Percentiles rank a stretch among this genome's conserved stretches.
Conservation (phyloP, 257 asterid species). For the Ophiorrhiza pumila region DNA sequence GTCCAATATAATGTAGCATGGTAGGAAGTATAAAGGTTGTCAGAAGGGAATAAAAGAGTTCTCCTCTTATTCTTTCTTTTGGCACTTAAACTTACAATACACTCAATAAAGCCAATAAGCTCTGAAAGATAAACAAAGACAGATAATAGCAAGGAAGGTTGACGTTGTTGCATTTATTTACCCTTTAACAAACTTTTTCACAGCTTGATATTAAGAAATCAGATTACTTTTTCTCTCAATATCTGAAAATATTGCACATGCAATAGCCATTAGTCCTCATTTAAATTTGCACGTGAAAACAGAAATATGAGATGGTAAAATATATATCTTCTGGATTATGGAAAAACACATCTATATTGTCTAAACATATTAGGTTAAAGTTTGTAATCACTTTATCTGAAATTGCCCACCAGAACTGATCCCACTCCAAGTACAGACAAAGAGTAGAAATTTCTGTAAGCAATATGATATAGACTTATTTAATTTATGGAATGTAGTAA, state of each 20-base stretch:
- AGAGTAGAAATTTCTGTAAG: background rate
- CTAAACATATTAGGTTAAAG: background rate
- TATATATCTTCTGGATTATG: background rate
- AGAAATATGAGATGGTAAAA: background rate
- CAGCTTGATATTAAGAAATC: background rate
- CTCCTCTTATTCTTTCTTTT: background rate
- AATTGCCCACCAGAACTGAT: background rate
- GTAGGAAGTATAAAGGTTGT: background rate
- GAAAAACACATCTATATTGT: background rate
- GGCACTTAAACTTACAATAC: background rate
- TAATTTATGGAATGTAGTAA: background rate
- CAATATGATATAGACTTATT: background rate
- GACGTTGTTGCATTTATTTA: background rate
- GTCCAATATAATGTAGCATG: background rate
- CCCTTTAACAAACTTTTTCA: background rate
- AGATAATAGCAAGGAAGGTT: background rate
- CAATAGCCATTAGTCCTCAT: background rate
- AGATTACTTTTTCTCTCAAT: background rate
- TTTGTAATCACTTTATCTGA: background rate
- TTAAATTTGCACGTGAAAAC: background rate
- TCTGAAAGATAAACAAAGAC: background rate
- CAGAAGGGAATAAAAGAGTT: background rate
- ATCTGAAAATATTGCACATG: background rate
- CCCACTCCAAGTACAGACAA: background rate
- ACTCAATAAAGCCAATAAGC: background rate